Evolutionary conservation across 1,284 basidiomycete genomes (phyloP).

Genomic region (Puccinia sorghi): DNA sequence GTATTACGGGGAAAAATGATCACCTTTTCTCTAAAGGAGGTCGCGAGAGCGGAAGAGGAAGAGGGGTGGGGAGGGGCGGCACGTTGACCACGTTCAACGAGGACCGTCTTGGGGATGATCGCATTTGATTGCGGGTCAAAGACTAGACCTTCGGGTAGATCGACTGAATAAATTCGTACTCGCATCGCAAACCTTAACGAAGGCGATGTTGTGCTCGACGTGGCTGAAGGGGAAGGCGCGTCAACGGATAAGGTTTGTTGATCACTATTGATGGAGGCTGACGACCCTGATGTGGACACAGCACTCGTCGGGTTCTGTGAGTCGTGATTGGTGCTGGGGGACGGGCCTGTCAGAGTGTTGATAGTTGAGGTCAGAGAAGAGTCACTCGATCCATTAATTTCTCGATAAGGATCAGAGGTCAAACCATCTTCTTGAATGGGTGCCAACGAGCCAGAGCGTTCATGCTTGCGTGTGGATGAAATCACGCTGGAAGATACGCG

Average conservation of each 20-base stretch:
- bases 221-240: conserved; percentile 60
- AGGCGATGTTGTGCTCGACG: conserved; percentile 65
- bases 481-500: neutral
- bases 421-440: conserved; percentile 29
- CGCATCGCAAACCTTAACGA: conserved; percentile 81
- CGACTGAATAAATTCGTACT: conserved; percentile 78
- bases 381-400: neutral
- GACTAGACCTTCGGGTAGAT: conserved; percentile 87
- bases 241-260: conserved; percentile 64
- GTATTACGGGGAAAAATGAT: conserved; percentile 88
- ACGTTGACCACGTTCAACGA: conserved; percentile 53
- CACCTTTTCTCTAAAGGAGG: conserved; percentile 66
- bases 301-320: neutral
- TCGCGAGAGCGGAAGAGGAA: conserved; percentile 64
- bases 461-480: conserved; percentile 34
- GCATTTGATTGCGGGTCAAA: conserved; percentile 90
- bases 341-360: neutral
- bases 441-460: conserved; percentile 22
- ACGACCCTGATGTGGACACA: conserved; percentile 43
- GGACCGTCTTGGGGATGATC: conserved; percentile 70
- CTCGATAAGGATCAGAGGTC: neutral
- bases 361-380: conserved; percentile 7
- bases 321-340: neutral
- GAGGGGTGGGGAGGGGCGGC: conserved; percentile 61
- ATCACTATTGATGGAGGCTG: conserved; percentile 62